Evolutionary conservation across 2,329 filamentous ascomycete genomes (phyloP).

Genomic region (Beauveria sp.): DNA sequence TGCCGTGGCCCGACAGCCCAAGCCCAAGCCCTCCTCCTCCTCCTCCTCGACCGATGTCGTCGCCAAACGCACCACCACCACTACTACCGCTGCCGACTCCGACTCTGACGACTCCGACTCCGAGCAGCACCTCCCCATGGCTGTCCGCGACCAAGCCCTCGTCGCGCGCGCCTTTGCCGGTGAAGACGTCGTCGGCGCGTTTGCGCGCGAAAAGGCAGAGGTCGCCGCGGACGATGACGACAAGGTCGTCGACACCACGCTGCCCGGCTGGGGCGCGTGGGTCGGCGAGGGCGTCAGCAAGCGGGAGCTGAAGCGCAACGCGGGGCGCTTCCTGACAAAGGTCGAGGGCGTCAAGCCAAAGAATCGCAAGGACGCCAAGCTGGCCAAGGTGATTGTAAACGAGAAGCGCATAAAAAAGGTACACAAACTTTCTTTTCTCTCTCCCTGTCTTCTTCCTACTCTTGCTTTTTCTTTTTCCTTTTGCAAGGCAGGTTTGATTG

Average conservation of each 20-base stretch:
- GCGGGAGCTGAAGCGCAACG: constrained; percentile 56
- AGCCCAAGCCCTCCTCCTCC: constrained; percentile 16
- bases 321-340: constrained; percentile 55
- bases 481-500: not conserved
- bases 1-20: constrained; percentile 23
- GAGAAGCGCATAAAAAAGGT: constrained; percentile 88
- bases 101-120: constrained; percentile 27
- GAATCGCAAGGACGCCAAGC: constrained; percentile 72
- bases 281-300: constrained; percentile 74
- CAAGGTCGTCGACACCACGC: constrained; percentile 71
- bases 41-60: constrained; percentile 15
- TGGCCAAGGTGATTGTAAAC: constrained; percentile 82
- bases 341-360: constrained; percentile 66
- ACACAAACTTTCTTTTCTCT: constrained; percentile 2
- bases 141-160: constrained; percentile 56
- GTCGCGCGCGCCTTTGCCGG: constrained; percentile 82
- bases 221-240: constrained; percentile 70
- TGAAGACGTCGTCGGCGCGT: constrained; percentile 75
- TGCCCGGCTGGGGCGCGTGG: constrained; percentile 94
- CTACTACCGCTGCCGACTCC: constrained; percentile 23
- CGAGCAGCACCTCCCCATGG: constrained; percentile 47
- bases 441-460: not conserved
- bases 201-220: constrained; percentile 72
- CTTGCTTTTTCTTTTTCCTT: not conserved
- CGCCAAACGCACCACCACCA: constrained; percentile 12